These are phyloP conservation scores for Emmonsiellopsis sp. DNA, from an alignment of 2,329 filamentous ascomycete species.

Conservation along the genomic window DNA sequence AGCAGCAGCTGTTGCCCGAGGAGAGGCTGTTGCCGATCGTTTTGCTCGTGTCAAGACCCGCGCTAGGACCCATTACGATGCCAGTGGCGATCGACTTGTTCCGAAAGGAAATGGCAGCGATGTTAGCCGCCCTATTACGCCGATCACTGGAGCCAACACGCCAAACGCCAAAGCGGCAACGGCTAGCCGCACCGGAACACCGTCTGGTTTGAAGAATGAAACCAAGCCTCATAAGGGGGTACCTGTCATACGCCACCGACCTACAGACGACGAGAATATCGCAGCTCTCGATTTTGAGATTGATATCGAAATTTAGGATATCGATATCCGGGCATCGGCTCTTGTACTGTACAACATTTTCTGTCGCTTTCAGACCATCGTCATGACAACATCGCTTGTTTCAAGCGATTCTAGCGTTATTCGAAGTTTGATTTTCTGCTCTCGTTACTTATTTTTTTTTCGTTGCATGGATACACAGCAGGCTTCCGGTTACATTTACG, in stretches of 20 bases:
- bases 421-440: neutral
- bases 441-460: neutral
- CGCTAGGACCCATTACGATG: conserved; percentile 60
- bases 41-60: conserved; percentile 56
- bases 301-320: conserved; percentile 67
- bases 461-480: neutral
- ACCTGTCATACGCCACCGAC: conserved; percentile 64
- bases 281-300: conserved; percentile 81
- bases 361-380: no score
- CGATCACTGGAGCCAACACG: conserved; percentile 43
- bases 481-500: neutral
- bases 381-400: no score
- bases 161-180: conserved; percentile 46
- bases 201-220: conserved; percentile 18
- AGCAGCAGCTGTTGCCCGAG: conserved; percentile 53
- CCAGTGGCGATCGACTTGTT: conserved; percentile 39
- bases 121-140: conserved; percentile 40
- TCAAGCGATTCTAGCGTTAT: neutral
- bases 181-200: conserved; percentile 38
- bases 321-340: neutral
- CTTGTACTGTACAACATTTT: neutral
- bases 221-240: conserved; percentile 38
- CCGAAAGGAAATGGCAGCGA: conserved; percentile 40
- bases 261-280: conserved; percentile 89
- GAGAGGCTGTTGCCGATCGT: conserved; percentile 48